A percentile compares a stretch with the other conserved stretches of the same genome.
phyloP scores from a whole-genome alignment of 257 asterid species.

The Schizonepeta tenuifolia region DNA sequence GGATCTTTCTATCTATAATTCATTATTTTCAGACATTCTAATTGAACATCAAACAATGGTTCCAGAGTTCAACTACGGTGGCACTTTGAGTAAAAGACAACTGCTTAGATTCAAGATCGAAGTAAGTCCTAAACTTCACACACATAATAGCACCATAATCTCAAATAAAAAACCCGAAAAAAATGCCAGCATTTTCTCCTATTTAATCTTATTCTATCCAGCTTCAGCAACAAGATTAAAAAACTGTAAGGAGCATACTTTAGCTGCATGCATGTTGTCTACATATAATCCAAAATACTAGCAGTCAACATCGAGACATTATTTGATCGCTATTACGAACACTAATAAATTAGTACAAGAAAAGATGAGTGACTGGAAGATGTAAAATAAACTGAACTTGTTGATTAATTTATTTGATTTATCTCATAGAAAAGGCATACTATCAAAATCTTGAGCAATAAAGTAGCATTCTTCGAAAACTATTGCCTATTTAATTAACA shows the following conservation, averaged over 20 bases:
- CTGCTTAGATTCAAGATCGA: not conserved
- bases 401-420: not conserved
- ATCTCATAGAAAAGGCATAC: slow-evolving; percentile 9
- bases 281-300: slow-evolving; percentile 12
- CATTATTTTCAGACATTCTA: too few relatives aligned
- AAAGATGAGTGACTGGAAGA: too few relatives aligned
- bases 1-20: too few relatives aligned
- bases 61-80: not conserved
- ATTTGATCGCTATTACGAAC: not conserved
- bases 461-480: slow-evolving; percentile 5
- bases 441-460: slow-evolving; percentile 1
- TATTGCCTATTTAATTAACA: too few relatives aligned
- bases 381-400: not conserved
- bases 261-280: not conserved
- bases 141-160: too few relatives aligned
- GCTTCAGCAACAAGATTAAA: not conserved
- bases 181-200: too few relatives aligned
- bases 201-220: too few relatives aligned
- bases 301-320: slow-evolving; percentile 7
- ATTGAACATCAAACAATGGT: not conserved
- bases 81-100: not conserved
- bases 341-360: not conserved
- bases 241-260: not conserved
- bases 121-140: not conserved
- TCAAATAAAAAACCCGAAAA: too few relatives aligned